A percentile compares a stretch with the other conserved stretches of the same genome.
phyloP scores from a whole-genome alignment of 371 early-diverging fungal species.

The Lichtheimia ornata region DNA sequence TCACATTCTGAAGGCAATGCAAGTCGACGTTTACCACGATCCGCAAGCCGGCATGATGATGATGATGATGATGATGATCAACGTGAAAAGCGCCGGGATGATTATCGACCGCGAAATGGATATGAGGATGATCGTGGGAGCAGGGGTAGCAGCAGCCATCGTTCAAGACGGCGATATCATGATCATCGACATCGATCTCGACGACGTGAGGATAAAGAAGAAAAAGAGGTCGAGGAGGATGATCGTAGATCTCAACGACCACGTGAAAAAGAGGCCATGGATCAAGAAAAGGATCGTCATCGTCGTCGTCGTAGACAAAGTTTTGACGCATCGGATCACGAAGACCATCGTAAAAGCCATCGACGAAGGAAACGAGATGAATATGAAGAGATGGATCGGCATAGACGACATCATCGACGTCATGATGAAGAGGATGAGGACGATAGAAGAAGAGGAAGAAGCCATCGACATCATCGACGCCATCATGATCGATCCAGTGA shows the following conservation, averaged over 20 bases:
- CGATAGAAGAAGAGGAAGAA: neutral
- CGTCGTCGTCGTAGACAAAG: neutral
- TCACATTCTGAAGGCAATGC: too few relatives aligned
- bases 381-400: neutral
- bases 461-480: neutral
- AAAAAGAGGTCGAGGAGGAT: neutral
- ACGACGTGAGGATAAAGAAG: neutral
- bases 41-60: constrained; percentile 4
- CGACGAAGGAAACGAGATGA: neutral
- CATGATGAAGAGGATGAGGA: neutral
- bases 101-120: neutral
- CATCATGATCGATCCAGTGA: neutral
- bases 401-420: neutral
- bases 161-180: neutral
- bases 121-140: neutral
- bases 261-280: neutral
- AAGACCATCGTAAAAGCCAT: neutral
- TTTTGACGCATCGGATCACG: too few relatives aligned
- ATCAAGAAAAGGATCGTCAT: neutral
- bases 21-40: neutral
- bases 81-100: neutral
- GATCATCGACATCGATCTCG: neutral
- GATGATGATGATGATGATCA: neutral
- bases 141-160: neutral
- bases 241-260: too few relatives aligned